Conservation (phyloP, 768 basidiomycete genomes). For the Crepidotus variabilis region DNA sequence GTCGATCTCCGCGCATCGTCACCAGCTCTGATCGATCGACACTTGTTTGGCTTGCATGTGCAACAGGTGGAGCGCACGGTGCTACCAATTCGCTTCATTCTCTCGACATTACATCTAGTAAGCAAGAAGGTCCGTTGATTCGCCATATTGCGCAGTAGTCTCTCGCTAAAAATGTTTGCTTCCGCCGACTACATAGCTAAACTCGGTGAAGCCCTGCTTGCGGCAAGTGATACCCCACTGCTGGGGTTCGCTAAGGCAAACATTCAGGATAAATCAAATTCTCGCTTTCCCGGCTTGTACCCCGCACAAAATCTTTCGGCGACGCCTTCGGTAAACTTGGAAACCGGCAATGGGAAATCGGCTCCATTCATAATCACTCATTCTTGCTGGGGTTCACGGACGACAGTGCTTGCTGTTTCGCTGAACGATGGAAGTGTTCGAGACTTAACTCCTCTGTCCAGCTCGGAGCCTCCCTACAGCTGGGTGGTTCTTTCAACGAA, state of each 20-base stretch:
- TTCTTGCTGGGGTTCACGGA: slow-evolving; percentile 53
- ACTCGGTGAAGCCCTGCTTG: slow-evolving; percentile 2
- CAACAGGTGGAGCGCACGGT: slow-evolving; percentile 56
- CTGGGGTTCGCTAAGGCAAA: slow-evolving; percentile 40
- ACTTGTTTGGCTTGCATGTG: slow-evolving; percentile 53
- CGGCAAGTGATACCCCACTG: slow-evolving; percentile 20
- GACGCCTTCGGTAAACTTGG: slow-evolving; percentile 25
- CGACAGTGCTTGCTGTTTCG: slow-evolving; percentile 45
- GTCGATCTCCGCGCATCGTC: slow-evolving; percentile 57
- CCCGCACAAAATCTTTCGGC: slow-evolving; percentile 42
- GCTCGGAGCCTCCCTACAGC: slow-evolving; percentile 33
- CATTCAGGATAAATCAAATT: slow-evolving; percentile 17
- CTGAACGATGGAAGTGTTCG: slow-evolving; percentile 33
- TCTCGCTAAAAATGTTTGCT: neutral
- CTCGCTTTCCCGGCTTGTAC: slow-evolving; percentile 60
- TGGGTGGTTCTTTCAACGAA: slow-evolving; percentile 56
- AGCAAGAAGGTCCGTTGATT: neutral
- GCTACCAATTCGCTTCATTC: slow-evolving; percentile 50
- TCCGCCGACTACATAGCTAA: neutral
- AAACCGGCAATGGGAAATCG: slow-evolving; percentile 1
- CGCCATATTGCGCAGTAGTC: neutral
- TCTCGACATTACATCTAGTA: slow-evolving; percentile 28
- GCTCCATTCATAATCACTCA: slow-evolving; percentile 34
- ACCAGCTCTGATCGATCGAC: slow-evolving; percentile 15
- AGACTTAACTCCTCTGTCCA: slow-evolving; percentile 37